Percentiles rank a stretch among this genome's conserved stretches.
Conservation (phyloP, 345 rosid genomes). For the Pistacia vera region DNA sequence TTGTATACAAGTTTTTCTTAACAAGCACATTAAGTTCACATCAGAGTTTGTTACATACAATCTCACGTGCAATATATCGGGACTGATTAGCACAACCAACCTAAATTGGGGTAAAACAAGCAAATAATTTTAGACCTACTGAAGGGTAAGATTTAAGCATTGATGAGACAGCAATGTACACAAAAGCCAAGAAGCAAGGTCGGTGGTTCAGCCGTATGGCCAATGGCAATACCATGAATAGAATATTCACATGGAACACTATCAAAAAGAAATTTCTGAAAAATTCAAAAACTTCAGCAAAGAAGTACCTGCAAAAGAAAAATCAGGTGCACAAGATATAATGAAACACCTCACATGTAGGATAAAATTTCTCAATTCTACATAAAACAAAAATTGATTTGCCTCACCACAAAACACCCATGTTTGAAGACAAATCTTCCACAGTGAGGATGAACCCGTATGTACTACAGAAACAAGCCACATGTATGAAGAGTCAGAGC, state of each 20-base stretch:
- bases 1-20: too few species aligned
- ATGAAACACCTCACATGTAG: not conserved
- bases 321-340: constrained; percentile 6
- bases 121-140: constrained; percentile 44
- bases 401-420: constrained; percentile 87
- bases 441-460: constrained; percentile 92
- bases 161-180: constrained; percentile 75
- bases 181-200: constrained; percentile 90
- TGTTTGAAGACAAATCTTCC: constrained; percentile 94
- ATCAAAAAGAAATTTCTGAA: constrained; percentile 88
- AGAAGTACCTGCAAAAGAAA: constrained; percentile 79
- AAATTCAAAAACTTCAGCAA: constrained; percentile 92
- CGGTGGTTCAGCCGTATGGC: constrained; percentile 85
- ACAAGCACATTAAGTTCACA: not conserved
- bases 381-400: constrained; percentile 7
- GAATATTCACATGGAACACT: constrained; percentile 80
- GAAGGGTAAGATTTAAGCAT: constrained; percentile 96
- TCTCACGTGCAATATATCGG: not conserved
- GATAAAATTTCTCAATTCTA: constrained; percentile 6
- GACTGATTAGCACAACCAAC: not conserved
- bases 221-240: constrained; percentile 84
- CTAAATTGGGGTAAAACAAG: not conserved
- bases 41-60: not conserved
- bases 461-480: constrained; percentile 56
- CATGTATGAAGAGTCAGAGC: constrained; percentile 2